Percentiles rank a stretch among this genome's conserved stretches.
These are phyloP conservation scores for Bassia scoparia DNA, from an alignment of 148 eudicot genomes.

Conservation along the genomic window DNA sequence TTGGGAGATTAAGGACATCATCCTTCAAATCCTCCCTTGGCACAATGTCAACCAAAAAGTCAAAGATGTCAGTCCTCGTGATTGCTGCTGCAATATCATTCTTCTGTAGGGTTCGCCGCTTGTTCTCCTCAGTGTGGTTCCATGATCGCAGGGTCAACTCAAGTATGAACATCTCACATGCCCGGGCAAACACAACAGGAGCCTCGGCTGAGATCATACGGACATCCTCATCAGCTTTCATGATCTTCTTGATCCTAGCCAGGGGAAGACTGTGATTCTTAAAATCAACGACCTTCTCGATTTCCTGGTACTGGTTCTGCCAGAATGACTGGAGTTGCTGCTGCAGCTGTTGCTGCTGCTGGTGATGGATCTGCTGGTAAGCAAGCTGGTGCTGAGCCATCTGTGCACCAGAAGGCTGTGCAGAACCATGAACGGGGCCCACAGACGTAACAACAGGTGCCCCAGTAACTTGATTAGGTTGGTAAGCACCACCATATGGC, in stretches of 20 bases:
- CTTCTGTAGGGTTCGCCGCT: slow-evolving; percentile 72
- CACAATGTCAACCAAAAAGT: slow-evolving; percentile 72
- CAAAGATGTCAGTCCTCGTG: slow-evolving; percentile 74
- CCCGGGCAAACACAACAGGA: slow-evolving; percentile 70
- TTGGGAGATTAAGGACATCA: slow-evolving; percentile 56
- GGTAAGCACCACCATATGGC: slow-evolving; percentile 50
- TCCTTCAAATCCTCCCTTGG: slow-evolving; percentile 77
- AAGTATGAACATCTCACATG: slow-evolving; percentile 77
- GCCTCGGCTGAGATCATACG: slow-evolving; percentile 89
- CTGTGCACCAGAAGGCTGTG: slow-evolving; percentile 41
- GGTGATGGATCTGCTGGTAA: slow-evolving; percentile 74
- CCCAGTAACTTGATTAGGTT: slow-evolving; percentile 50
- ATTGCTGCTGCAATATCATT: slow-evolving; percentile 76
- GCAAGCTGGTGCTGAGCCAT: slow-evolving; percentile 62
- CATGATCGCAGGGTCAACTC: slow-evolving; percentile 72
- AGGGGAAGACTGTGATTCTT: slow-evolving; percentile 79
- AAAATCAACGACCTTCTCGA: slow-evolving; percentile 64
- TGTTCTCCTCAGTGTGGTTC: slow-evolving; percentile 82
- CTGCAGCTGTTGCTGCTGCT: slow-evolving; percentile 71
- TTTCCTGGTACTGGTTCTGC: slow-evolving; percentile 60
- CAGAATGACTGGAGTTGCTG: slow-evolving; percentile 65
- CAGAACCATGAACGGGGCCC: slow-evolving; percentile 34
- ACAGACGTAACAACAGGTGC: slow-evolving; percentile 43
- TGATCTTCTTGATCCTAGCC: slow-evolving; percentile 75
- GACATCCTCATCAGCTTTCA: slow-evolving; percentile 84